Percentiles rank a stretch among this genome's conserved stretches.
These are phyloP conservation scores for Aspergillus indologenus DNA, from an alignment of 495 filamentous ascomycete species.

Conservation along the genomic window DNA sequence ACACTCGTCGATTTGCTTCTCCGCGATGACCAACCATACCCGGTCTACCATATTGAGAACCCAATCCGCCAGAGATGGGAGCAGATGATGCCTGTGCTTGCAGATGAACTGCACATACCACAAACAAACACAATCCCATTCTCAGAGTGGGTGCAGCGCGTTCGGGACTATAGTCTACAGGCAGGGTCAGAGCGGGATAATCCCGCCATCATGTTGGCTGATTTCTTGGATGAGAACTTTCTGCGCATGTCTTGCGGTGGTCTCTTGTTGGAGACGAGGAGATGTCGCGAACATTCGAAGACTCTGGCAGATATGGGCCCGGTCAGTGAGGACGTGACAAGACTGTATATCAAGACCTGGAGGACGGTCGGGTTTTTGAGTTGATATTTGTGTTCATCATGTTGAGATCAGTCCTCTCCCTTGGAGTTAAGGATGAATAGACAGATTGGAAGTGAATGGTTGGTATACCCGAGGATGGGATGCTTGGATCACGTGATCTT, in stretches of 20 bases:
- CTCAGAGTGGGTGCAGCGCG: conserved; percentile 44
- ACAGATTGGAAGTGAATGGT: no score
- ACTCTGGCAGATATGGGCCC: conserved; percentile 33
- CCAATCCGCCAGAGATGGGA: conserved; percentile 48
- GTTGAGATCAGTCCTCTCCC: no score
- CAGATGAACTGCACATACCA: conserved; percentile 39
- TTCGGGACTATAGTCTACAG: conserved; percentile 19
- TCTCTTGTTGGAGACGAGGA: conserved; percentile 41
- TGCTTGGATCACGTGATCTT: no score
- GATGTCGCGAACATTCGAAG: conserved; percentile 41
- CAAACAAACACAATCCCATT: conserved; percentile 37
- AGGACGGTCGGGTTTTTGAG: conserved; percentile 16
- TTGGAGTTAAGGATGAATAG: no score
- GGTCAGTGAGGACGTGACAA: conserved; percentile 37
- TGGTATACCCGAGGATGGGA: no score
- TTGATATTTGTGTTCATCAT: not conserved
- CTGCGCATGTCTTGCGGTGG: conserved; percentile 52
- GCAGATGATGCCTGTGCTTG: conserved; percentile 38
- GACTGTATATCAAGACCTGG: conserved; percentile 42
- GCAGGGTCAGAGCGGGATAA: conserved; percentile 29
- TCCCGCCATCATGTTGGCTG: conserved; percentile 41
- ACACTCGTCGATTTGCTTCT: conserved; percentile 3
- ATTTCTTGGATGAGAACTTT: conserved; percentile 51
- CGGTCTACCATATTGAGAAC: conserved; percentile 56
- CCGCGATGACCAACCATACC: not conserved